Percentiles rank a stretch among this genome's conserved stretches.
These are phyloP conservation scores for Lasiosphaeria ovina DNA, from an alignment of 495 filamentous ascomycete genomes.

Conservation along the genomic window DNA sequence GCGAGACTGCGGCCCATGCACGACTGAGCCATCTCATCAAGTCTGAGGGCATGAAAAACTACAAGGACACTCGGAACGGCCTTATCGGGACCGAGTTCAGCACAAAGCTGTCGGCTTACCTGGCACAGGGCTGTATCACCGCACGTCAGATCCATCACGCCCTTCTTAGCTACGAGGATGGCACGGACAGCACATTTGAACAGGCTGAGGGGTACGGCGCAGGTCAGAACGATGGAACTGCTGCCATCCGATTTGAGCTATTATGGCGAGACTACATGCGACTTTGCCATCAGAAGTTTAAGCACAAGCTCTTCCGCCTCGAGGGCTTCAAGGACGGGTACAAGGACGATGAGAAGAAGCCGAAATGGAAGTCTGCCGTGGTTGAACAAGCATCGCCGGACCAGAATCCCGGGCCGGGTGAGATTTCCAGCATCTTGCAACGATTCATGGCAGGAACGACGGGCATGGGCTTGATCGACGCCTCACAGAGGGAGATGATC, in stretches of 20 bases:
- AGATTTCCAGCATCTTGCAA: constrained; percentile 37
- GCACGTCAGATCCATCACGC: constrained; percentile 63
- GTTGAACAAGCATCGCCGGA: constrained; percentile 19
- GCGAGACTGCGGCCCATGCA: constrained; percentile 53
- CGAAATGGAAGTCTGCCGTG: constrained; percentile 39
- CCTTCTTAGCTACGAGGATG: constrained; percentile 62
- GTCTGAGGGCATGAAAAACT: constrained; percentile 54
- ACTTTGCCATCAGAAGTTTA: constrained; percentile 64
- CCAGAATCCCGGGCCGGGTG: constrained; percentile 32
- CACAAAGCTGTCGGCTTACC: constrained; percentile 67
- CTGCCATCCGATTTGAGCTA: constrained; percentile 64
- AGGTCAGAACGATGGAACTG: constrained; percentile 67
- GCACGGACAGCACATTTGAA: constrained; percentile 38
- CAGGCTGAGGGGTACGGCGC: constrained; percentile 53
- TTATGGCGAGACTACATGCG: constrained; percentile 78
- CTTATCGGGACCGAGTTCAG: constrained; percentile 64
- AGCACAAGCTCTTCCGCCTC: constrained; percentile 55
- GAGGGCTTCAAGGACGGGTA: constrained; percentile 52
- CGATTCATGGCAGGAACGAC: constrained; percentile 62
- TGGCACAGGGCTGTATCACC: constrained; percentile 65
- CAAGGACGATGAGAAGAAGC: constrained; percentile 19
- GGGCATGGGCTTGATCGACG: constrained; percentile 69
- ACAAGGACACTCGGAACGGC: constrained; percentile 68
- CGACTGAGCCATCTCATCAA: constrained; percentile 58
- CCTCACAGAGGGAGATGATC: constrained; percentile 63